Base-by-base conservation (phyloP, 345 rosid species). In the Melaleuca alternifolia region DNA sequence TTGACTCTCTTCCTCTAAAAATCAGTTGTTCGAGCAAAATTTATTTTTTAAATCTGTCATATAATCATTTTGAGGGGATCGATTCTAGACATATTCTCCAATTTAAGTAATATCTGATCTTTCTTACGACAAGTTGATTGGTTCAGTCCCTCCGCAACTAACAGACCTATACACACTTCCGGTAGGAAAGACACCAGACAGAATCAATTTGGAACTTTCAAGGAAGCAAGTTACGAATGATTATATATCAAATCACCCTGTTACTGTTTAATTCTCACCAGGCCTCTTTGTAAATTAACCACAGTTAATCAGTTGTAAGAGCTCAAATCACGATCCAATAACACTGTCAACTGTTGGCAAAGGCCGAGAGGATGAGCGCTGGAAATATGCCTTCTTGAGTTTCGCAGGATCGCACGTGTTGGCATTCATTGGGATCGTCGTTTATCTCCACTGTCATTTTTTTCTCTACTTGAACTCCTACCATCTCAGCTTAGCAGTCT, bases 181-280 rank as follows among this genome's bases (percentile, higher is more conserved):
- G 3, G 41, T 89, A 1, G 92, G 91, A 5, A 84, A 33, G 21
- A 84, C 83, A 30, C 89, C 84, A 1, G 46, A 50, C 2, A 84
- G 71, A 59, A 53, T 15, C 92, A 88, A 56, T 91, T 91, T 26
- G 87, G 51, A 50, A 88, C 90, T 44, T 91, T 89, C 48, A 85
- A 89, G 4, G 21, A 57, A 12, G 62, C 26, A 11, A 90, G 89
- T 56, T 89, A 87, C 23, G 1, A 59, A 59, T 13, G n/a, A n/a
- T n/a, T n/a, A n/a, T n/a, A n/a, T n/a, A n/a, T n/a, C n/a, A n/a
- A n/a, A n/a, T n/a, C n/a, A n/a, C n/a, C n/a, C n/a, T n/a, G n/a
- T n/a, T n/a, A n/a, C n/a, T n/a, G n/a, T n/a, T n/a, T n/a, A n/a
- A n/a, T n/a, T n/a, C n/a, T n/a, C n/a, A n/a, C n/a, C n/a, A n/a